Evolutionary conservation across 2,329 filamentous ascomycete genomes (phyloP), one percentile per base, ranked within the genome.

Genomic region (Tetracladium maxilliforme): DNA sequence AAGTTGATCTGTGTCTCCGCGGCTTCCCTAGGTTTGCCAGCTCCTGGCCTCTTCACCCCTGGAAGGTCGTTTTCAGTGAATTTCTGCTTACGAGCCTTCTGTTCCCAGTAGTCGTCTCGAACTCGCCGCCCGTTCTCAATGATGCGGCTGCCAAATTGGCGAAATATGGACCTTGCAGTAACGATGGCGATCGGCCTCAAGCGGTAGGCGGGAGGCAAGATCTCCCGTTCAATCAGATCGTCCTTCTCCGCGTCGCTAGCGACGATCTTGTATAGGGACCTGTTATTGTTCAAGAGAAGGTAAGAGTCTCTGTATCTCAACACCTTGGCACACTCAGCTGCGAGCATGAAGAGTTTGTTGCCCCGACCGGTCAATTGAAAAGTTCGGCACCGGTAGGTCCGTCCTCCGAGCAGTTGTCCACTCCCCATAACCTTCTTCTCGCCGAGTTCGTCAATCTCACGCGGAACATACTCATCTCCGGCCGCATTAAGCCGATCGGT

Each of bases 151-250:
- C 90, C 90, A 50, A 98, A 98, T 49, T 98, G 90, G 21, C 90
- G 75, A 52, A 95, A 98, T 90, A 98, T 98, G 39, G 87, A 95
- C 35, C 83, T 74, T 16, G 90, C 90, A 1, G 90, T 95, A 21
- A 98, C 90, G 33, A 98, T 94, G 26, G 90, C 90, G 39, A 98
- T 98, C 52, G 95, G 90, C 25, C 90, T 73, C n/a, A 90, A 98
- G 22, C 90, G 73, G 49, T 98, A 98, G 4, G 87, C 94, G 50
- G 94, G 98, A 0, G 90, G 90, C 12, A 98, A 58, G 30, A 95
- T 92, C 43, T 95, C 90, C 55, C 95, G 86, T 34, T 75, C 65
- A 24, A 98, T 93, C 10, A 98, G 62, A 43, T 95, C 84, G 48
- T 98, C 90, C 61, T 98, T 98, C 48, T 98, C 90, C 16, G 77